phyloP scores from a whole-genome alignment of 2,329 filamentous ascomycete species.

The Aspergillus fumigatiaffinis region DNA sequence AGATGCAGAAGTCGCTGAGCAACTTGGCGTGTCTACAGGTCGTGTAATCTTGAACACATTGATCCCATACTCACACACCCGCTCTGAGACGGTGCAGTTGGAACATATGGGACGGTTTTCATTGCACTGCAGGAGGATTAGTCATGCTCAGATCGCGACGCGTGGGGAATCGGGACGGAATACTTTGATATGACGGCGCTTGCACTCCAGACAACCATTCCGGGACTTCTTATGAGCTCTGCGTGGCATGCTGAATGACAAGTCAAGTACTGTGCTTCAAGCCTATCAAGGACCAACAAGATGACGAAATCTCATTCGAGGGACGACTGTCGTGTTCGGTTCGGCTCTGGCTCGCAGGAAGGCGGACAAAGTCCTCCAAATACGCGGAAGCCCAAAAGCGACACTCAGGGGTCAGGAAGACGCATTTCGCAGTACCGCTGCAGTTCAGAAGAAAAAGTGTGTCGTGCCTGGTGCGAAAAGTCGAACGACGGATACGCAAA shows the following conservation, averaged over 20 bases:
- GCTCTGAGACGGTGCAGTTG: constrained; percentile 26
- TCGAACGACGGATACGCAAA: neutral
- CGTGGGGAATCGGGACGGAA: neutral
- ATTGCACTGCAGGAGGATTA: constrained; percentile 25
- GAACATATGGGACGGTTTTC: constrained; percentile 30
- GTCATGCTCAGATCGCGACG: neutral
- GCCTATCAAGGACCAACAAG: neutral
- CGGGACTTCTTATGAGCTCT: constrained; percentile 38
- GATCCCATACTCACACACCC: constrained; percentile 14
- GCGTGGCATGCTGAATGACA: constrained; percentile 9
- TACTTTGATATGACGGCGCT: constrained; percentile 38
- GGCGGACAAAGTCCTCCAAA: neutral
- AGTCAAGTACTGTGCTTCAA: neutral
- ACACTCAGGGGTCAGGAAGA: neutral
- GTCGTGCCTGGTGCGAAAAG: neutral
- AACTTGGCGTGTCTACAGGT: neutral
- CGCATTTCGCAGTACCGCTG: neutral
- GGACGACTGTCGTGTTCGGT: neutral
- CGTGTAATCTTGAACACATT: neutral
- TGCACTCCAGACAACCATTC: constrained; percentile 36
- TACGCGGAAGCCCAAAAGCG: neutral
- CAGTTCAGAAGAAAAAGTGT: neutral
- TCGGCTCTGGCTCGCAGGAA: neutral
- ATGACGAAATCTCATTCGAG: neutral
- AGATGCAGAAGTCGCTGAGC: neutral